These are phyloP conservation scores for Telopea speciosissima DNA, from an alignment of 177 flowering plant species.

Conservation along the genomic window DNA sequence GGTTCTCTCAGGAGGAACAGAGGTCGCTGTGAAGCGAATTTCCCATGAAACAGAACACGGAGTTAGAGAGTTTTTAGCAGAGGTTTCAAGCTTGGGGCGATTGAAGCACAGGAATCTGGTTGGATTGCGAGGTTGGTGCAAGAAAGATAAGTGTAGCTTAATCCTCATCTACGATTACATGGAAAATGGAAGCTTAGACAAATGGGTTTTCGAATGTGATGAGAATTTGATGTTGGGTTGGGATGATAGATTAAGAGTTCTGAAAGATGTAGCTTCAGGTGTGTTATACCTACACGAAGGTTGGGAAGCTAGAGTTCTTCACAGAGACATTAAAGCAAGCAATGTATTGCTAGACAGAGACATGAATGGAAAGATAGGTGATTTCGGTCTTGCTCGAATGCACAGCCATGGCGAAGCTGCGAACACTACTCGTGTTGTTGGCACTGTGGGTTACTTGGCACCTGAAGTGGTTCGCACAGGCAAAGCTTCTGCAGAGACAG, in stretches of 20 bases:
- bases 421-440: background rate
- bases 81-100: background rate
- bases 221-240: background rate
- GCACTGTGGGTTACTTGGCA: background rate
- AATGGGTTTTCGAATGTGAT: background rate
- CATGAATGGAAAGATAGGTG: background rate
- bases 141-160: background rate
- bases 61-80: background rate
- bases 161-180: background rate
- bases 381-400: background rate
- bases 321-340: background rate
- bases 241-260: background rate
- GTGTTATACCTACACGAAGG: background rate
- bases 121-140: background rate
- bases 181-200: constrained; percentile 1
- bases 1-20: background rate
- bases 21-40: background rate
- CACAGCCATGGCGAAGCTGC: background rate
- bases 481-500: background rate
- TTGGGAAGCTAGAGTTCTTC: background rate
- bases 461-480: background rate
- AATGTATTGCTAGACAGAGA: background rate
- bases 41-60: background rate
- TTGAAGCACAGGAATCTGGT: background rate
- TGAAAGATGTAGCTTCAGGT: background rate